Evolutionary conservation across 169 alveolate species (phyloP).

Genomic region (Plasmodium adleri): DNA sequence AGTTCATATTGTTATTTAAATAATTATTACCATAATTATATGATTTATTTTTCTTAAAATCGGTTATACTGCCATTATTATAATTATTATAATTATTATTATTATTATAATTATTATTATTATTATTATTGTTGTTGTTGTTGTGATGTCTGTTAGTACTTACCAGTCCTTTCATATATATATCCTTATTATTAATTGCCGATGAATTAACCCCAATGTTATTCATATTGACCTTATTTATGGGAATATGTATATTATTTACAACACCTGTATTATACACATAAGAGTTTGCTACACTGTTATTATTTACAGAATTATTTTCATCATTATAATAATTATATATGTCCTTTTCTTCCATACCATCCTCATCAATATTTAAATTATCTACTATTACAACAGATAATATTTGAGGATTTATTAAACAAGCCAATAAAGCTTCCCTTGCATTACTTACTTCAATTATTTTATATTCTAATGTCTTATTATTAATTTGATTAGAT

Average conservation of each 20-base stretch:
- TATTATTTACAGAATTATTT: neutral
- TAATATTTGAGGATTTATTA: conserved; percentile 80
- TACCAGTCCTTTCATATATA: neutral
- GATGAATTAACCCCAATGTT: neutral
- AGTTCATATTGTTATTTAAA: no score
- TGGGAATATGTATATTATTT: conserved; percentile 8
- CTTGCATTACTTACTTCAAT: conserved; percentile 80
- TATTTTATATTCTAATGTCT: conserved; percentile 76
- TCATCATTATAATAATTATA: neutral
- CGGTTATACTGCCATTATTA: no score
- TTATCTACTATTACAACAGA: conserved; percentile 82
- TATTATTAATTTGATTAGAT: conserved; percentile 71
- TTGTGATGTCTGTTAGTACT: neutral
- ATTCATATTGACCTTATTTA: neutral
- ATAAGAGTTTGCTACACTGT: conserved; percentile 6
- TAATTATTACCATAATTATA: no score
- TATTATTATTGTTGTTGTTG: neutral
- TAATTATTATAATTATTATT: no score
- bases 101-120: neutral
- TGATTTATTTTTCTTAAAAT: no score
- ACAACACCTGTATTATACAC: neutral
- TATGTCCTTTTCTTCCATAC: conserved; percentile 13
- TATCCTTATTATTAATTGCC: conserved; percentile 14
- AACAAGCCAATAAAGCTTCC: conserved; percentile 79
- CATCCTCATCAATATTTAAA: conserved; percentile 67